Evolutionary conservation across 768 basidiomycete genomes (phyloP).

Genomic region (Termitomyces bulborhizus): DNA sequence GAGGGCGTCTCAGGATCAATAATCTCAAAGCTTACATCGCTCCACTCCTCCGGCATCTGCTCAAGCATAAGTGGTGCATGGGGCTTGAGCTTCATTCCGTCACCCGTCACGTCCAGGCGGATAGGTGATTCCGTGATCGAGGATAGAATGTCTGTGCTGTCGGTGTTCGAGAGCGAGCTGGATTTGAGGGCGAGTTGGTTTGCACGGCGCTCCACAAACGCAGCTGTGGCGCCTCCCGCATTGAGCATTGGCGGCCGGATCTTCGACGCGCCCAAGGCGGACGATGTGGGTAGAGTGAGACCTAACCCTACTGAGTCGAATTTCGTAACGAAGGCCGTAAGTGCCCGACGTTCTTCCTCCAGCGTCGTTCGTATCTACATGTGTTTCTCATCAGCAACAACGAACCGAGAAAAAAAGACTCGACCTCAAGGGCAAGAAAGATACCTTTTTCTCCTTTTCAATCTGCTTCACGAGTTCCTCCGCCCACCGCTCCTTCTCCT

Average conservation of each 20-base stretch:
- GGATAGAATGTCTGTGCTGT: constrained; percentile 2
- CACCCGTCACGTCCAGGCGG: constrained; percentile 31
- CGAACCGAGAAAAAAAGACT: neutral
- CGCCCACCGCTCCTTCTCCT: constrained; percentile 71
- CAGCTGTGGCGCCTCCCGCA: constrained; percentile 43
- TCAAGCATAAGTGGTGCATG: constrained; percentile 49
- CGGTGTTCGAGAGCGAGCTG: neutral
- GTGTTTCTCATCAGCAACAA: neutral
- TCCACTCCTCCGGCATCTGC: constrained; percentile 52
- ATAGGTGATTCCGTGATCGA: constrained; percentile 38
- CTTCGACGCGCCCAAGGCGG: constrained; percentile 27
- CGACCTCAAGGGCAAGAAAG: constrained; percentile 11
- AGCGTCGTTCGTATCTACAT: constrained; percentile 50
- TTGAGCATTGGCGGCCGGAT: constrained; percentile 43
- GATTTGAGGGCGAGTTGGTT: constrained; percentile 18
- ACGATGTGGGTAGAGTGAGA: constrained; percentile 19
- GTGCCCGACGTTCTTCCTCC: constrained; percentile 72
- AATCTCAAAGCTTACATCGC: constrained; percentile 48
- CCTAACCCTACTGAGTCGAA: constrained; percentile 70
- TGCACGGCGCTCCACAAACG: constrained; percentile 42
- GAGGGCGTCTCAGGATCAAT: constrained; percentile 13
- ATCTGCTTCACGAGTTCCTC: constrained; percentile 67
- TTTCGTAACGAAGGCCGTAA: constrained; percentile 76
- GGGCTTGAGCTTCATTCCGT: constrained; percentile 16
- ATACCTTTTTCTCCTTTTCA: constrained; percentile 72